Base-by-base conservation (phyloP, 2,329 filamentous ascomycete species). In the Paecilomyces niveus region DNA sequence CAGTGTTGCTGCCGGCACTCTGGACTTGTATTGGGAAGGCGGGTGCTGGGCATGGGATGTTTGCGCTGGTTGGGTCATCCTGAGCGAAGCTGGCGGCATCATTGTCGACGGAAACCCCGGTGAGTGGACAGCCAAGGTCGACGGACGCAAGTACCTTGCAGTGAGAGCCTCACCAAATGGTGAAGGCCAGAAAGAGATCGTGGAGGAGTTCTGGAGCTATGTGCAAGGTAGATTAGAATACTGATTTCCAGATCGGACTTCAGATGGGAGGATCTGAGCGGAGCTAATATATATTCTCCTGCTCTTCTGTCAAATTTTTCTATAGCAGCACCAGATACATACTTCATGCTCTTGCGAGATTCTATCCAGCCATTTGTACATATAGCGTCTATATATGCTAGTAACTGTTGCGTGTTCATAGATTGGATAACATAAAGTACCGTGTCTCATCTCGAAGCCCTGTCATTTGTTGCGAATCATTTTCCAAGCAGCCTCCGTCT, bases 31-130 rank as follows among this genome's bases (percentile, higher is more conserved):
- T 61, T 87, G 85, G 84, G 85, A 87, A 65, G 83, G 81, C 2
- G 85, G 85, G n/a, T 85, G 83, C 65, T 87, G 83, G 84, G 83
- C 83, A 7, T 87, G 84, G 84, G 84, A 87, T 75, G 83, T 87
- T 9, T 85, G 83, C 65, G 84, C 84, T 3, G 85, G 81, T 0
- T 86, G 83, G 84, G 78, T 84, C 2, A 81, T 87, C 55, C 65
- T 87, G 50, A 77, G 76, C 24, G 85, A 87, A 69, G 83, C 84
- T 1, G 85, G 84, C 0, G 85, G 85, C 0, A 75, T 80, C 22
- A 76, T 87, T 59, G 83, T 82, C 11, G 83, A 85, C 67, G 82
- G 80, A 1, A 85, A 84, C 64, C 78, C 80, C 3, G 83, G 81
- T 1, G 78, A 79, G 56, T 86, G 83, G 84, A 70, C 82, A 52